These are phyloP conservation scores for Leishmania turanica DNA, from an alignment of 208 protist species.

Conservation along the genomic window DNA sequence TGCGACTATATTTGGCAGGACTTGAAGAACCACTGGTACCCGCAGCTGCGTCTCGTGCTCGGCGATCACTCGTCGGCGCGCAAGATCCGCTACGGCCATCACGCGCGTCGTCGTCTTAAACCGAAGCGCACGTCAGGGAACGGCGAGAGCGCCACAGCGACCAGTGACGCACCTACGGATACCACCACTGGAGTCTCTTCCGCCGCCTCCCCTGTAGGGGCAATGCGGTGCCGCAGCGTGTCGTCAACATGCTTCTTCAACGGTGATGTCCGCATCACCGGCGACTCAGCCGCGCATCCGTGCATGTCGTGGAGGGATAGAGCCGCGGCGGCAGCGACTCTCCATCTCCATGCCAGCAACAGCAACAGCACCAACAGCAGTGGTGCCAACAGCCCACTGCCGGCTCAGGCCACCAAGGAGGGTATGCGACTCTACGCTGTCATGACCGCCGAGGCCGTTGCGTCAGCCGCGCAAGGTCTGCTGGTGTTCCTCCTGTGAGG, in stretches of 20 bases:
- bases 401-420: neutral
- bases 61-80: slow-evolving; percentile 25
- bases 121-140: neutral
- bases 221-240: slow-evolving; percentile 7
- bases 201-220: no score
- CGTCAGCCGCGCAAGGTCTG: slow-evolving; percentile 21
- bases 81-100: neutral
- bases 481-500: slow-evolving; percentile 26
- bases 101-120: neutral
- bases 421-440: neutral
- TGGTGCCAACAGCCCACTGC: neutral
- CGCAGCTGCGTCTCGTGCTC: slow-evolving; percentile 36
- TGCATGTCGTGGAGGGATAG: neutral
- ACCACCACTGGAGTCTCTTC: neutral
- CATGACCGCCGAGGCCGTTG: slow-evolving; percentile 31
- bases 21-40: slow-evolving; percentile 38
- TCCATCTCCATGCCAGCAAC: neutral
- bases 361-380: slow-evolving; percentile 11
- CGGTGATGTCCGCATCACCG: neutral
- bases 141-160: neutral
- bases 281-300: neutral
- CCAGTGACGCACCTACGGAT: neutral
- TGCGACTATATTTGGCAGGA: slow-evolving; percentile 31
- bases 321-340: neutral
- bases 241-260: slow-evolving; percentile 19